Evolutionary conservation across 31 red algal genomes (phyloP).

Genomic region (Asparagopsis taxiformis): DNA sequence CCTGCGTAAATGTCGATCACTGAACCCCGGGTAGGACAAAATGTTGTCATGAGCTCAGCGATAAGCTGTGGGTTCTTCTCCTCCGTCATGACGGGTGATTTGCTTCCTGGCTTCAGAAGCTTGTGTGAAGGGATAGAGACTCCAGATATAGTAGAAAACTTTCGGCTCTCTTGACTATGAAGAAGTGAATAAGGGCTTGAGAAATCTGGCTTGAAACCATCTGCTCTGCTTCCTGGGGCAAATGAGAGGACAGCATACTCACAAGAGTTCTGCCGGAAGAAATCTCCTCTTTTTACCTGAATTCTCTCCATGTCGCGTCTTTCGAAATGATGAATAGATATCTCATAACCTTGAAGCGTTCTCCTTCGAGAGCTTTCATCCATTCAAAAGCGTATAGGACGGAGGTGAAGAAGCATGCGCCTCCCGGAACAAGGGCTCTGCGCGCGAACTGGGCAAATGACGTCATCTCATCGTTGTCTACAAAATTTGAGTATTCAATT

Average conservation of each 20-base stretch:
- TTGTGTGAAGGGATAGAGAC: neutral
- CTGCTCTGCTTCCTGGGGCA: neutral
- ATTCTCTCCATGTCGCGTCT: neutral
- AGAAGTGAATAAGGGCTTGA: neutral
- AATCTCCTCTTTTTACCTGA: neutral
- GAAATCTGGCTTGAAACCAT: neutral
- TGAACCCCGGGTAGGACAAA: neutral
- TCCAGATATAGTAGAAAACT: neutral
- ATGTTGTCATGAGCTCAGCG: neutral
- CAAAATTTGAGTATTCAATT: neutral
- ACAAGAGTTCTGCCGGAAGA: neutral
- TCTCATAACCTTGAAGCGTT: neutral
- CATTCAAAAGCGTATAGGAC: neutral
- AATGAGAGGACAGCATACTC: neutral
- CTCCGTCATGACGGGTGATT: neutral
- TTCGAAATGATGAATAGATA: neutral
- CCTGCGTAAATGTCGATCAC: neutral
- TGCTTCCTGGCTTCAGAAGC: neutral
- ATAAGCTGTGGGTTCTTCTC: neutral
- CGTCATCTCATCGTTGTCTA: neutral
- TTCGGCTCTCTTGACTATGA: neutral
- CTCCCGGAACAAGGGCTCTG: neutral
- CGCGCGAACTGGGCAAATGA: neutral
- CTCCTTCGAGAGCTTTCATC: neutral
- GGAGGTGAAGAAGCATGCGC: neutral